phyloP scores from a whole-genome alignment of 139 green algal species.

The Chlamydomonas eustigma region DNA sequence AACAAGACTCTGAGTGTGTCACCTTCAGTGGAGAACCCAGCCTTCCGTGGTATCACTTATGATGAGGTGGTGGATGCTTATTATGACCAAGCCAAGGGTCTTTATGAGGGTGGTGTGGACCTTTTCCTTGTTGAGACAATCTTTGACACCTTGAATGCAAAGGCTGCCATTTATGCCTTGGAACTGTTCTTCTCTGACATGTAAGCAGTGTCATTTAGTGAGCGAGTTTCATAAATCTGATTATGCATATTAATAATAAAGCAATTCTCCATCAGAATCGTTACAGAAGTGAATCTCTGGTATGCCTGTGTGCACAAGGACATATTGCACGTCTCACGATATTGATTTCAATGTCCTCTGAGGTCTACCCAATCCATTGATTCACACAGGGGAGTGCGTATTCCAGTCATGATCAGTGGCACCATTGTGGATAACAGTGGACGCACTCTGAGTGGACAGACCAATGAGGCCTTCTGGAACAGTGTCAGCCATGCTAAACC shows the following conservation, averaged over 20 bases:
- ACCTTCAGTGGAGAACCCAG: slow-evolving; percentile 95
- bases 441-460: slow-evolving; percentile 94
- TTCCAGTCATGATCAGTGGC: slow-evolving; percentile 93
- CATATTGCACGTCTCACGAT: too few relatives aligned
- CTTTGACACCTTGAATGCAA: slow-evolving; percentile 98
- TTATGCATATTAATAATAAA: too few relatives aligned
- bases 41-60: slow-evolving; percentile 88
- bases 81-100: slow-evolving; percentile 81
- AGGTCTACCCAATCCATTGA: too few relatives aligned
- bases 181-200: slow-evolving; percentile 85
- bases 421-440: slow-evolving; percentile 96
- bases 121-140: slow-evolving; percentile 98
- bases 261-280: too few relatives aligned
- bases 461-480: slow-evolving; percentile 99
- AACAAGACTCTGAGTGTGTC: slow-evolving; percentile 96
- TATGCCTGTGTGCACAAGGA: too few relatives aligned
- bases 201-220: not conserved
- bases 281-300: too few relatives aligned
- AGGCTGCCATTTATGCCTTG: slow-evolving; percentile 90
- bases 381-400: slow-evolving; percentile 50
- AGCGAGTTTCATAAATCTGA: too few relatives aligned
- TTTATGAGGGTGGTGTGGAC: slow-evolving; percentile 90
- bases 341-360: too few relatives aligned
- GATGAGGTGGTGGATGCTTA: slow-evolving; percentile 95
- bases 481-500: slow-evolving; percentile 86